Evolutionary conservation across 441 rosid species (phyloP).

Genomic region (Gossypium schwendimanii): DNA sequence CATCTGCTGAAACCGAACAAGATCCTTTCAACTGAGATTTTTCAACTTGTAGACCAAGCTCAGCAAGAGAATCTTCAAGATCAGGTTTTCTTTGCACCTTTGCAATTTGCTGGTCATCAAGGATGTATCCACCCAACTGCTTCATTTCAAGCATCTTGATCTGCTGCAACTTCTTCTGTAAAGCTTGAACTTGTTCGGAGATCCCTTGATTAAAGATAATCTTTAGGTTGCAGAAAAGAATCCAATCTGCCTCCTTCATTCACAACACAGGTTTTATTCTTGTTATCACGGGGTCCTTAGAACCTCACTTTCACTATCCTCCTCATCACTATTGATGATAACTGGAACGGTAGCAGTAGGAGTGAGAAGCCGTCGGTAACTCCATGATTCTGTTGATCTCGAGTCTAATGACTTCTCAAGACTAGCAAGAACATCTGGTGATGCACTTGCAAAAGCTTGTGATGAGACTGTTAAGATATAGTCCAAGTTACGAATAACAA

Average conservation of each 20-base stretch:
- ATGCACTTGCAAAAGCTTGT: slow-evolving; percentile 60
- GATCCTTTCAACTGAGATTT: slow-evolving; percentile 29
- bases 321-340: slow-evolving; percentile 70
- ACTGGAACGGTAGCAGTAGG: slow-evolving; percentile 76
- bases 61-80: slow-evolving; percentile 61
- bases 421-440: slow-evolving; percentile 65
- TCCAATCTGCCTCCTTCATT: slow-evolving; percentile 36
- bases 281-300: slow-evolving; percentile 50
- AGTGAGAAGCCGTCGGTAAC: slow-evolving; percentile 75
- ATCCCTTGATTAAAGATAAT: slow-evolving; percentile 41
- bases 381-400: slow-evolving; percentile 89
- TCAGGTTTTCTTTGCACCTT: slow-evolving; percentile 64
- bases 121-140: slow-evolving; percentile 57
- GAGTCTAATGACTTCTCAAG: slow-evolving; percentile 73
- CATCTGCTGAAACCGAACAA: slow-evolving; percentile 36
- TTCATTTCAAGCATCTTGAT: slow-evolving; percentile 86
- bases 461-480: slow-evolving; percentile 63
- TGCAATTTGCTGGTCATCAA: slow-evolving; percentile 82
- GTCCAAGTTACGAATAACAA: slow-evolving; percentile 80
- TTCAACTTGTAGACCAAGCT: slow-evolving; percentile 64
- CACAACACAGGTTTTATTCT: slow-evolving; percentile 18
- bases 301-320: slow-evolving; percentile 57
- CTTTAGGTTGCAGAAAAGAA: slow-evolving; percentile 52
- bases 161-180: slow-evolving; percentile 85
- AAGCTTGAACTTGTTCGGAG: slow-evolving; percentile 61